Percentiles rank a stretch among this genome's conserved stretches.
Evolutionary conservation across 2,329 filamentous ascomycete genomes (phyloP).

Genomic region (Apiospora hydei): DNA sequence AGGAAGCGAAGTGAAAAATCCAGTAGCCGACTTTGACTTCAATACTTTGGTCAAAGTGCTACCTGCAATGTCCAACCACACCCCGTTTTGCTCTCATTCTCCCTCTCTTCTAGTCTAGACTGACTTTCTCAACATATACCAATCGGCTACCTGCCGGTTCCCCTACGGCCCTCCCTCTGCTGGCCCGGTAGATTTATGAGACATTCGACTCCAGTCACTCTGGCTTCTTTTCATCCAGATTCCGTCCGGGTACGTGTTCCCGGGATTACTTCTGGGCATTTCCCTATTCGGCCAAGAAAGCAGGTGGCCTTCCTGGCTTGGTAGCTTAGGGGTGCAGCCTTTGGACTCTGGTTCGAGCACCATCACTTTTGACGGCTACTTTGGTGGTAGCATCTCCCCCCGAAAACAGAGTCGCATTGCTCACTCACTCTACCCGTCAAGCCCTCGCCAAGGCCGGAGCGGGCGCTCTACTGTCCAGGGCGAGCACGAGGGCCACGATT

Average conservation of each 20-base stretch:
- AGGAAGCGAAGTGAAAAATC: background rate
- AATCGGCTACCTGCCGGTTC: conserved; percentile 12
- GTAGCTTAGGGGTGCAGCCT: conserved; percentile 6
- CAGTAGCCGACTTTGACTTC: conserved; percentile 12
- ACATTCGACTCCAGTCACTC: conserved; percentile 15
- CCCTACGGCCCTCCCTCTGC: background rate
- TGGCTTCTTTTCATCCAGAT: background rate
- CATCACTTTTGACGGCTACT: background rate
- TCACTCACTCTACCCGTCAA: background rate
- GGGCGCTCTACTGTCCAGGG: background rate
- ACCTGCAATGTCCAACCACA: conserved; percentile 18
- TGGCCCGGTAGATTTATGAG: conserved; percentile 18
- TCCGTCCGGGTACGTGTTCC: conserved; percentile 3
- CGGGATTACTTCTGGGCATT: background rate
- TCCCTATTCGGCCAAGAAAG: conserved; percentile 6
- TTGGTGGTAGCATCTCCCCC: background rate
- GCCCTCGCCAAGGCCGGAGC: background rate
- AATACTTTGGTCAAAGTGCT: conserved; percentile 16
- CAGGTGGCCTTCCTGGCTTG: background rate
- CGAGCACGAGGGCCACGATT: background rate
- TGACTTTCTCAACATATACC: conserved; percentile 19
- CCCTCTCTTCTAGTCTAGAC: conserved; percentile 19
- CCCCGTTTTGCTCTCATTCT: conserved; percentile 21
- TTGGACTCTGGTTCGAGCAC: conserved; percentile 8
- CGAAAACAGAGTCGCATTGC: background rate